phyloP scores from a whole-genome alignment of 208 protist species.

The Plasmodiophora brassicae region DNA sequence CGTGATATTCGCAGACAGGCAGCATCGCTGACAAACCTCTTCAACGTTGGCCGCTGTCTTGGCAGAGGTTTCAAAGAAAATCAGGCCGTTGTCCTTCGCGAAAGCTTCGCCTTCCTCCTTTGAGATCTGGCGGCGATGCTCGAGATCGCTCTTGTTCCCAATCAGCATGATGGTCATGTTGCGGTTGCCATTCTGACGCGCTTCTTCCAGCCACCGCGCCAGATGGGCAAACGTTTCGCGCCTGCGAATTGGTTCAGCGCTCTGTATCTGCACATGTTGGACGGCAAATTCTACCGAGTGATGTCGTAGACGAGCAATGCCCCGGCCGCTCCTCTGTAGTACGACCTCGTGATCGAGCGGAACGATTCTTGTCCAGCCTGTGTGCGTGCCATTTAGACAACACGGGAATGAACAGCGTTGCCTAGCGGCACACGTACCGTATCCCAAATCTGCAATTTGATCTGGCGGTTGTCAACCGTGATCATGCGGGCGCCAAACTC shows the following conservation, averaged over 20 bases:
- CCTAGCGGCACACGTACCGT: constrained; percentile 61
- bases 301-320: constrained; percentile 97
- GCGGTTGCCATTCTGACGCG: constrained; percentile 82
- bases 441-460: constrained; percentile 99
- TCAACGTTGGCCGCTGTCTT: constrained; percentile 81
- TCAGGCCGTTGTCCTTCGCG: constrained; percentile 56
- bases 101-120: constrained; percentile 19
- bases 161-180: constrained; percentile 97
- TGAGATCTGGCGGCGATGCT: constrained; percentile 59
- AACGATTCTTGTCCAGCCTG: constrained; percentile 90
- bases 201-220: constrained; percentile 88
- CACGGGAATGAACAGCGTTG: background rate
- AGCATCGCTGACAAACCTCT: constrained; percentile 18
- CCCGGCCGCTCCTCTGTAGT: constrained; percentile 95
- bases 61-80: constrained; percentile 97
- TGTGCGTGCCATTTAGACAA: background rate
- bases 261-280: background rate
- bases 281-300: constrained; percentile 62
- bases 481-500: constrained; percentile 95
- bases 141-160: constrained; percentile 98
- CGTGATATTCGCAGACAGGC: background rate
- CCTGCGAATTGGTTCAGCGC: background rate
- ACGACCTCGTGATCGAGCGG: constrained; percentile 95
- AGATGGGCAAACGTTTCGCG: constrained; percentile 47
- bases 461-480: constrained; percentile 82